phyloP scores from a whole-genome alignment of 345 rosid species.

The Pugionium cornutum region DNA sequence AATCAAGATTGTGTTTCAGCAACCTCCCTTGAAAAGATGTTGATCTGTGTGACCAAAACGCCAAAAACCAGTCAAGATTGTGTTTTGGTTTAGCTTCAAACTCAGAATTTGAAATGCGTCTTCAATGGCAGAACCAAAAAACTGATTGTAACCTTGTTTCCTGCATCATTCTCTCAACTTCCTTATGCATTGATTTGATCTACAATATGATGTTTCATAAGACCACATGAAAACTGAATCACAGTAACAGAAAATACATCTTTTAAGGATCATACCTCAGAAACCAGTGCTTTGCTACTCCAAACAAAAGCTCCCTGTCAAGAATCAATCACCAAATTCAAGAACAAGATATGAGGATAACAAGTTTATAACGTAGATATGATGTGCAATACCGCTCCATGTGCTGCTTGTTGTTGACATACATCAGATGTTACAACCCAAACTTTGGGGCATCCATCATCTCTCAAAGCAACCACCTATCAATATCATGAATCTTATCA shows the following conservation, averaged over 20 bases:
- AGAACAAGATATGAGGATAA: constrained; percentile 16
- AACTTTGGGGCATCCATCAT: constrained; percentile 90
- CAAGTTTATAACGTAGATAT: neutral
- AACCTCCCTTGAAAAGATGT: constrained; percentile 81
- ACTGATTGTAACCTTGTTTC: constrained; percentile 66
- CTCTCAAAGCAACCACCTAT: constrained; percentile 83
- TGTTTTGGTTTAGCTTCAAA: constrained; percentile 1
- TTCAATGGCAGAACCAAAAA: neutral
- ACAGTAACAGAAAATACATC: neutral
- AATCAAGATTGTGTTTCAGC: constrained; percentile 81
- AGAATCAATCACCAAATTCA: constrained; percentile 30
- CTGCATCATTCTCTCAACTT: constrained; percentile 67
- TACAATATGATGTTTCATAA: constrained; percentile 32
- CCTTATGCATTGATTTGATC: constrained; percentile 78
- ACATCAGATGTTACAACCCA: constrained; percentile 96
- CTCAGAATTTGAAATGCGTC: neutral
- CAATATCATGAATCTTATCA: constrained; percentile 18
- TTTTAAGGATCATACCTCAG: constrained; percentile 59
- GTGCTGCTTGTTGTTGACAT: constrained; percentile 77
- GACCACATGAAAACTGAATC: neutral
- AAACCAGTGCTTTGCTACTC: constrained; percentile 85
- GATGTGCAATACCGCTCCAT: constrained; percentile 70
- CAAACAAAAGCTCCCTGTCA: constrained; percentile 90
- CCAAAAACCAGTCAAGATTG: neutral
- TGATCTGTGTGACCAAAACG: constrained; percentile 40